These are phyloP conservation scores for Rauvolfia tetraphylla DNA, from an alignment of 257 asterid genomes.

Conservation along the genomic window DNA sequence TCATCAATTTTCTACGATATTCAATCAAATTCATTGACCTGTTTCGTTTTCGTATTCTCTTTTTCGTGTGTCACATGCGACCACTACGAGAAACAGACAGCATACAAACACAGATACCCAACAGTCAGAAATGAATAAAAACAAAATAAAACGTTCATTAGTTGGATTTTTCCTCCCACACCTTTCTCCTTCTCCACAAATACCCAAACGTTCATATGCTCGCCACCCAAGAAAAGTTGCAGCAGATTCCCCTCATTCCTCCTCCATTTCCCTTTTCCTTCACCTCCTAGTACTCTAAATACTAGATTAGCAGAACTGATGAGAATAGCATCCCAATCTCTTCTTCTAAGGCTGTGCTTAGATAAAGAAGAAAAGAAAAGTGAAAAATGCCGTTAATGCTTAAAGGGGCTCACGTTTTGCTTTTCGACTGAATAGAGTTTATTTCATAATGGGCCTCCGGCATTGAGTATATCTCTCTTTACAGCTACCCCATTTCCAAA, in stretches of 20 bases:
- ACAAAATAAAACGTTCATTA: neutral
- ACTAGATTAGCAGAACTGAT: too few species aligned
- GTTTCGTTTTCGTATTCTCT: too few species aligned
- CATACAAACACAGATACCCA: neutral
- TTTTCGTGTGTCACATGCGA: neutral
- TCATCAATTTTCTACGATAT: too few species aligned
- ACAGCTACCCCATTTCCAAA: neutral
- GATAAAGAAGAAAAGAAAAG: too few species aligned
- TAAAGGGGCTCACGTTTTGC: constrained; percentile 1
- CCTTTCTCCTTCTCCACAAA: neutral
- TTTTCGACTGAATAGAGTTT: neutral
- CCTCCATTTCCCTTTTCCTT: neutral
- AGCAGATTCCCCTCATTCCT: neutral
- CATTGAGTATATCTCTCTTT: constrained; percentile 5
- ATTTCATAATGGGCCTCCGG: neutral
- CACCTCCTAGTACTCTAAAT: too few species aligned
- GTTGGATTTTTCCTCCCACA: neutral
- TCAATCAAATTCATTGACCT: too few species aligned
- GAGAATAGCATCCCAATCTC: too few species aligned
- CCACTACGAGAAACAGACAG: neutral
- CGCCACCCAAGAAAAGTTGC: neutral
- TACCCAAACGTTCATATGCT: neutral
- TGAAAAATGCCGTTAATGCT: neutral
- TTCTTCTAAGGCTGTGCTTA: too few species aligned
- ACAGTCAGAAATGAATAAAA: neutral